Evolutionary conservation across 2,329 filamentous ascomycete species (phyloP), one percentile per base, ranked within the genome.

Genomic region (Ustulina deusta): DNA sequence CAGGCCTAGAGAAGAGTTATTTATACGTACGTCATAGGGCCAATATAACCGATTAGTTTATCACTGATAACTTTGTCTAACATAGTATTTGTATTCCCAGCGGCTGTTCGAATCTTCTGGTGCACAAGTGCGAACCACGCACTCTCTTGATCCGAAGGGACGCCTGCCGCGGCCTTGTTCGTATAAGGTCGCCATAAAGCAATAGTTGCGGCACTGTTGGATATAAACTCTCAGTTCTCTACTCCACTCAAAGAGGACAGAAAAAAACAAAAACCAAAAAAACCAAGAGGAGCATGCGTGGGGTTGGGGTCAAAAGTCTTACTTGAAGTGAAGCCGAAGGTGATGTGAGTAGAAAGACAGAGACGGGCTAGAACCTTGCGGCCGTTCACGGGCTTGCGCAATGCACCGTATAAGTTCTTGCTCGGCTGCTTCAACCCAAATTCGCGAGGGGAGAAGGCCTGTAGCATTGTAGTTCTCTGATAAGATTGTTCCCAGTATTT

Each of bases 311-410:
- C 13, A 1, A 55, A 66, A 22, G 15, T 10, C 64, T 42, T 66
- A 66, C 64, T 66, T 66, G 40, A 40, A 62, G 22, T 66, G 64
- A 32, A 66, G 64, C 34, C 58, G 64, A 9, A 66, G 51, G 44
- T 66, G 64, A 42, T 66, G 58, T 3, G 64, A 62, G 42, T 66
- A 66, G 40, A 66, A 66, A 32, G 42, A 62, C n/a, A 66, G 17
- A 20, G 40, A 49, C 4, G 65, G 65, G 32, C 60, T 61, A 11
- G 65, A 56, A 44, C 61, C 55, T 42, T 51, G 25, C 22, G 65
- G 61, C 25, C 32, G 55, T 34, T 56, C 61, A 25, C 61, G 51
- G 20, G 49, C 61, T 32, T 60, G 48, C 34, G 48, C 38, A 25
- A 68, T 61, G 48, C 65, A 68, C 11, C 34, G 61, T 29, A 60